phyloP scores from a whole-genome alignment of 148 eudicot species.

The Beta vulgaris region DNA sequence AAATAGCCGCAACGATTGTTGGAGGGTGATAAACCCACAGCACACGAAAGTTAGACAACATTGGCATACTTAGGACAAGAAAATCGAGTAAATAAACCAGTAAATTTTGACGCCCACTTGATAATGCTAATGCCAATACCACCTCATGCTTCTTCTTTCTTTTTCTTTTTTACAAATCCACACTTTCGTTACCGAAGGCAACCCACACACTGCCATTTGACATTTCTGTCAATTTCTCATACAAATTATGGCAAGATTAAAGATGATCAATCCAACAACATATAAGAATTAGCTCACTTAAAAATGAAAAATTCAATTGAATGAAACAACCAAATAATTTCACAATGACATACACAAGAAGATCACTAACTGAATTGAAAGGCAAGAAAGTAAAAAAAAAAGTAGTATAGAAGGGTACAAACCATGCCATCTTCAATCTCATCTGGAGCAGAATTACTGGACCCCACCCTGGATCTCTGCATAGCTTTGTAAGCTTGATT shows the following conservation, averaged over 20 bases:
- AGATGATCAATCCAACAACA: conserved; percentile 5
- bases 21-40: background rate
- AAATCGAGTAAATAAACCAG: background rate
- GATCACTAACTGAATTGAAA: background rate
- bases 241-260: background rate
- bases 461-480: conserved; percentile 72
- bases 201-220: background rate
- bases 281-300: background rate
- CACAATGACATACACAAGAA: background rate
- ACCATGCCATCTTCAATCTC: conserved; percentile 89
- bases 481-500: conserved; percentile 89
- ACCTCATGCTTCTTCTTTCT: background rate
- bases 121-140: conserved; percentile 5
- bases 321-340: conserved; percentile 6
- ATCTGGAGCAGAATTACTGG: conserved; percentile 55
- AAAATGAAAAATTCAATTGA: background rate
- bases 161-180: conserved; percentile 7
- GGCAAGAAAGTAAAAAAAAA: background rate
- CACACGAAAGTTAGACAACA: background rate
- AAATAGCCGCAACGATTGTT: background rate
- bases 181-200: conserved; percentile 15
- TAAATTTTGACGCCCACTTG: conserved; percentile 14
- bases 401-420: conserved; percentile 59
- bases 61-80: background rate
- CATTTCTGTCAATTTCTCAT: background rate